These are phyloP conservation scores for Leishmania gerbilli DNA, from an alignment of 208 protist species.

Conservation along the genomic window DNA sequence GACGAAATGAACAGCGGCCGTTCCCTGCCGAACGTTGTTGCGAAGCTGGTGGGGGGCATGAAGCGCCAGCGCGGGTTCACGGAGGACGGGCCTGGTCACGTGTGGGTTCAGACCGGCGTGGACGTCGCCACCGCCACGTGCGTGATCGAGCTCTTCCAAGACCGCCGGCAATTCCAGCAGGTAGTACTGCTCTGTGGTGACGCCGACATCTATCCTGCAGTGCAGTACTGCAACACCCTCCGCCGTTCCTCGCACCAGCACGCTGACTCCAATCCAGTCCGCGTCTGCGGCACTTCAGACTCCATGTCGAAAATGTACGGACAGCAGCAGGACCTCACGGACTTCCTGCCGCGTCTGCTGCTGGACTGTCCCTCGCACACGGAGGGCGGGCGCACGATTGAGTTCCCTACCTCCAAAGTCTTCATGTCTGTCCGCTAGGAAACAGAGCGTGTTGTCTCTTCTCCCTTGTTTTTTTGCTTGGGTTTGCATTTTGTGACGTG, in stretches of 20 bases:
- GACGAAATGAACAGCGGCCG: constrained; percentile 85
- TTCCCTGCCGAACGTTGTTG: constrained; percentile 76
- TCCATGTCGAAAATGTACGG: constrained; percentile 82
- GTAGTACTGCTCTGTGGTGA: constrained; percentile 87
- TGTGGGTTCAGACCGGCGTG: constrained; percentile 88
- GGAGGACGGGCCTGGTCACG: constrained; percentile 65
- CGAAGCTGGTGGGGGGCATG: constrained; percentile 81
- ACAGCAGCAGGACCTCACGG: constrained; percentile 76
- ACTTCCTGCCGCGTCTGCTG: constrained; percentile 85
- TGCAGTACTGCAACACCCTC: constrained; percentile 81
- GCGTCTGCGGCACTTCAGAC: constrained; percentile 75
- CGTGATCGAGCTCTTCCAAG: constrained; percentile 76
- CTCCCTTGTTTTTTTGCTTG: constrained; percentile 5
- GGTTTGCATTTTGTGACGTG: not conserved
- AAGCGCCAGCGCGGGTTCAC: constrained; percentile 78
- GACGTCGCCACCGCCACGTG: constrained; percentile 80
- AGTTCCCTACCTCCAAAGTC: constrained; percentile 53
- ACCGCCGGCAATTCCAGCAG: constrained; percentile 70
- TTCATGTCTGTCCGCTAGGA: constrained; percentile 28
- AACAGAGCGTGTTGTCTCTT: not conserved
- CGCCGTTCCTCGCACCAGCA: constrained; percentile 38
- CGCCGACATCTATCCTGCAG: constrained; percentile 71
- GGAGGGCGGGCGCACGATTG: constrained; percentile 50
- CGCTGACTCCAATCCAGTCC: constrained; percentile 54
- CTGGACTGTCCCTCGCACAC: constrained; percentile 64